A percentile compares a stretch with the other conserved stretches of the same genome.
Conservation (phyloP, 768 basidiomycete genomes). For the Gymnopilus dilepis region DNA sequence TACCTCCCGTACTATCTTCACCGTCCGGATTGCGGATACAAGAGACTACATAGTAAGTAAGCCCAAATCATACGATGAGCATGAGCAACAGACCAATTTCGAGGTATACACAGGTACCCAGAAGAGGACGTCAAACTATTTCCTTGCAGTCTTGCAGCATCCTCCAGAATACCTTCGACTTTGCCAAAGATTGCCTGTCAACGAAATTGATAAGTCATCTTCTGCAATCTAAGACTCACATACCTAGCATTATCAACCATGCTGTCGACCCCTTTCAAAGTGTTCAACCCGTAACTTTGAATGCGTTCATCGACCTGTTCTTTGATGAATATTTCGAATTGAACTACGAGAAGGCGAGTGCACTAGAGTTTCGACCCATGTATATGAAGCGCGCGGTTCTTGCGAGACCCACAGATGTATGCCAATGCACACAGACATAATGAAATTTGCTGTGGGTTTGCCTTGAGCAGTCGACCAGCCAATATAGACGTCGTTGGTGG, state of each 20-base stretch:
- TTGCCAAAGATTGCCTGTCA: constrained; percentile 36
- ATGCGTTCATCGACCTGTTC: constrained; percentile 39
- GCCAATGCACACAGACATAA: no score
- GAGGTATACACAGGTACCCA: constrained; percentile 49
- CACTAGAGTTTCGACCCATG: no score
- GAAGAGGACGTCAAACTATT: constrained; percentile 46
- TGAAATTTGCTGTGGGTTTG: no score
- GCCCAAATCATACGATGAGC: background rate
- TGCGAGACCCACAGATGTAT: no score
- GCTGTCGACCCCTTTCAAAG: constrained; percentile 49
- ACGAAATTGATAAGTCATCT: no score
- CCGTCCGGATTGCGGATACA: constrained; percentile 4
- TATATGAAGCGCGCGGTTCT: no score
- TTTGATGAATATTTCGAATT: constrained; percentile 34
- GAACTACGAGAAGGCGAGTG: constrained; percentile 33
- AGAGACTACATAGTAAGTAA: background rate
- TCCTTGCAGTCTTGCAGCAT: constrained; percentile 38
- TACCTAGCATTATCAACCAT: constrained; percentile 53
- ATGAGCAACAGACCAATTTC: constrained; percentile 33
- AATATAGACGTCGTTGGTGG: constrained; percentile 49
- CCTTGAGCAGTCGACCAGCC: constrained; percentile 53
- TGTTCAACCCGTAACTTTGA: constrained; percentile 35
- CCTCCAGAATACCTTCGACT: constrained; percentile 39
- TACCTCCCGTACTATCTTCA: constrained; percentile 30
- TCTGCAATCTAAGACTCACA: constrained; percentile 8